These are phyloP conservation scores for Tolypocladium tropicale DNA, from an alignment of 2,329 filamentous ascomycete genomes.

Conservation along the genomic window DNA sequence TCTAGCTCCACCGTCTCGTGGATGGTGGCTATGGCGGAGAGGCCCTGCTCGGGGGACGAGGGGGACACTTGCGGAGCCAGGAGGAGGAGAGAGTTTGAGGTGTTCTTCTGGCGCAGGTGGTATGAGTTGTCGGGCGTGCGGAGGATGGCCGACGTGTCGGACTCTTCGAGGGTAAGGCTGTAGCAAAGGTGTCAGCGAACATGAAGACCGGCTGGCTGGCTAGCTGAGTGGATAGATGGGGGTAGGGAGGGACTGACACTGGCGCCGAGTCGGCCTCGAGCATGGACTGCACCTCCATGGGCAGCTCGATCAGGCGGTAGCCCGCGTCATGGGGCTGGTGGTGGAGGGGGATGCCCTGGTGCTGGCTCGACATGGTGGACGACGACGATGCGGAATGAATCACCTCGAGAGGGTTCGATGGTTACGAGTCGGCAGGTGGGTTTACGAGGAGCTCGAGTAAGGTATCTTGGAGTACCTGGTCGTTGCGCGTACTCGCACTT, in stretches of 20 bases:
- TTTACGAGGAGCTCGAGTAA: no score
- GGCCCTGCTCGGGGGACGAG: conserved; percentile 17
- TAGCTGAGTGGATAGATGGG: no score
- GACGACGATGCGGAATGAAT: neutral
- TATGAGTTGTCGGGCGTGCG: conserved; percentile 42
- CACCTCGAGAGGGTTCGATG: no score
- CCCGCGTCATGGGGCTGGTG: conserved; percentile 37
- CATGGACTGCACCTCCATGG: conserved; percentile 44
- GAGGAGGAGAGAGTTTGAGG: conserved; percentile 54
- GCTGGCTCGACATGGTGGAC: conserved; percentile 37
- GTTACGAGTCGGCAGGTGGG: no score
- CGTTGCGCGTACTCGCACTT: no score
- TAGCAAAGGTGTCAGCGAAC: neutral
- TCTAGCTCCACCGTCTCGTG: conserved; percentile 55
- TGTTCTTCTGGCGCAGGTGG: conserved; percentile 54
- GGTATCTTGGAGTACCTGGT: no score
- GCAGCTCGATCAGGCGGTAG: conserved; percentile 54
- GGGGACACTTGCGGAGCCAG: conserved; percentile 24
- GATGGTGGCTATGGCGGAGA: conserved; percentile 43
- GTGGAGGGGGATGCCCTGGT: conserved; percentile 37
- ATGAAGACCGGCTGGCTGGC: neutral
- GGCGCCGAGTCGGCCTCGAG: conserved; percentile 45
- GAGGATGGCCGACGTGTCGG: conserved; percentile 39
- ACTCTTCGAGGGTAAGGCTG: conserved; percentile 39
- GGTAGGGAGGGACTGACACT: conserved; percentile 33